Conservation (phyloP, 129 eudicot genomes). For the Smallanthus sonchifolius region DNA sequence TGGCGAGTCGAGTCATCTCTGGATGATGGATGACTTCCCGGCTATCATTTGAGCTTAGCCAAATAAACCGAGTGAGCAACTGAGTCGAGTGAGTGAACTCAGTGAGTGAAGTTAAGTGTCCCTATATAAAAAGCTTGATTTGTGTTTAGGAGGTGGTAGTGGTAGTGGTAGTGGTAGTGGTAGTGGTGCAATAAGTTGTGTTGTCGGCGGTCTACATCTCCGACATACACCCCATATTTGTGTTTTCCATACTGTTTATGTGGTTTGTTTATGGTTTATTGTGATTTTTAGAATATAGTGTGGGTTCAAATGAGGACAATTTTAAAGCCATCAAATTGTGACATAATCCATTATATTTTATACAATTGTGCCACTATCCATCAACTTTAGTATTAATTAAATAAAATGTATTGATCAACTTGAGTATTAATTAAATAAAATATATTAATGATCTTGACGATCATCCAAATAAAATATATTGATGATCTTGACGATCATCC, state of each 20-base stretch:
- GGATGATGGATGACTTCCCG: constrained; percentile 58
- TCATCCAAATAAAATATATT: too few species aligned
- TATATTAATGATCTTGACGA: too few species aligned
- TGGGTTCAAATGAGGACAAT: too few species aligned
- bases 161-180: background rate
- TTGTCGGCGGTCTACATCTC: too few species aligned
- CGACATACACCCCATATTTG: background rate
- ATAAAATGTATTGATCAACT: too few species aligned
- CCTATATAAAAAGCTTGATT: background rate
- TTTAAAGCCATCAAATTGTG: too few species aligned
- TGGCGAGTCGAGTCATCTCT: constrained; percentile 38
- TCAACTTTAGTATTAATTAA: too few species aligned
- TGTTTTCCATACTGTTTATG: too few species aligned
- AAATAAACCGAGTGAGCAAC: background rate
- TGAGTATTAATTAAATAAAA: too few species aligned
- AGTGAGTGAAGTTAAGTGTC: constrained; percentile 6
- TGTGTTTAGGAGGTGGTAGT: background rate
- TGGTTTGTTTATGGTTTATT: background rate
- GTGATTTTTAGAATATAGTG: background rate
- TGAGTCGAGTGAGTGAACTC: constrained; percentile 5
- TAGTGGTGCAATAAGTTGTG: background rate
- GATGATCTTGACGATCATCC: too few species aligned
- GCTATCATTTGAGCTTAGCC: constrained; percentile 5
- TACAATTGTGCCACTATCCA: too few species aligned
- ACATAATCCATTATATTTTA: too few species aligned